phyloP scores from a whole-genome alignment of 495 filamentous ascomycete genomes.

The Penicillium subrubescens region DNA sequence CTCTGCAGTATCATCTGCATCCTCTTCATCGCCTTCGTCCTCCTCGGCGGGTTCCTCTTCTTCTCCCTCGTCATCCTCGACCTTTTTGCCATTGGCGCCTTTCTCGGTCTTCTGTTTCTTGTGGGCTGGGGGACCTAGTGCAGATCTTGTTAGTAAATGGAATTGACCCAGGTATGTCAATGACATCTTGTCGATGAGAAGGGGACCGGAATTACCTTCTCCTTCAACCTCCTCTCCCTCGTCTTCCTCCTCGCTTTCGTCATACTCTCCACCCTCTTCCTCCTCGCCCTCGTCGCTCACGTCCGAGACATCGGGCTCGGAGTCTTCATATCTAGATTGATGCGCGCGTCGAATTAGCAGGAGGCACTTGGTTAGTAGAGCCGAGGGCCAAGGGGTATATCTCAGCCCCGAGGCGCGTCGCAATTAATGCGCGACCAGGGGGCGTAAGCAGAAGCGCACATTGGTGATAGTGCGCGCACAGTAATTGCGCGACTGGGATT shows the following conservation, averaged over 20 bases:
- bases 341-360: conserved; percentile 18
- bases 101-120: conserved; percentile 39
- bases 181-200: neutral
- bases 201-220: conserved; percentile 10
- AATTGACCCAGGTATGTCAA: neutral
- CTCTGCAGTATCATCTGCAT: conserved; percentile 35
- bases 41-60: conserved; percentile 38
- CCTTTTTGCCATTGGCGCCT: conserved; percentile 34
- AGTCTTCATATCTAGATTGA: conserved; percentile 52
- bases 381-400: neutral
- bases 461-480: neutral
- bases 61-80: conserved; percentile 35
- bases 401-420: neutral
- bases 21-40: conserved; percentile 34
- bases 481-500: neutral
- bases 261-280: conserved; percentile 34
- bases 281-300: conserved; percentile 48
- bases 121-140: conserved; percentile 41
- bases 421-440: neutral
- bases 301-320: conserved; percentile 38
- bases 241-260: conserved; percentile 23
- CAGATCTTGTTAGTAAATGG: conserved; percentile 9
- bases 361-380: neutral
- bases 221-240: conserved; percentile 33
- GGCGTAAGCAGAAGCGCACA: neutral